These are phyloP conservation scores for Arabis hirsuta DNA, from an alignment of 345 rosid genomes.

Conservation along the genomic window DNA sequence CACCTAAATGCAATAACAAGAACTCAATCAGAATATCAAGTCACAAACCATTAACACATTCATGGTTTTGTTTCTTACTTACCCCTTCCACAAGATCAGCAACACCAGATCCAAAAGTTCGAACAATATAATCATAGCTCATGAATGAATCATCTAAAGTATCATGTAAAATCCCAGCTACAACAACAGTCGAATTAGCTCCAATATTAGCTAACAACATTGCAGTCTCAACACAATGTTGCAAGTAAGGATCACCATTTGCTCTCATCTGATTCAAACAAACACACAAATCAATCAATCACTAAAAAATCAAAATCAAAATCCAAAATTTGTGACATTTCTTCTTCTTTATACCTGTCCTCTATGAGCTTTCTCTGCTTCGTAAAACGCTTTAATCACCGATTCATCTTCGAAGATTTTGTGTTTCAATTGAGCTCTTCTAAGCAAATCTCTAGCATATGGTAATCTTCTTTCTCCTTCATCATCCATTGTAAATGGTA, in stretches of 20 bases:
- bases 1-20: conserved; percentile 53
- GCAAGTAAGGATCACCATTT: conserved; percentile 91
- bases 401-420: conserved; percentile 67
- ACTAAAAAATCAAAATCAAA: background rate
- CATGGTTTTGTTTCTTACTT: conserved; percentile 36
- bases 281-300: conserved; percentile 32
- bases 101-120: conserved; percentile 82
- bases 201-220: conserved; percentile 84
- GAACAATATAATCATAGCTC: conserved; percentile 66
- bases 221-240: conserved; percentile 98
- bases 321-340: background rate
- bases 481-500: conserved; percentile 85
- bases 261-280: conserved; percentile 71
- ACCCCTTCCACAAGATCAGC: conserved; percentile 98
- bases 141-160: conserved; percentile 84
- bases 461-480: conserved; percentile 52
- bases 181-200: conserved; percentile 79
- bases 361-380: conserved; percentile 93
- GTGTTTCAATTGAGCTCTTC: conserved; percentile 71
- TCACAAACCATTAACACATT: conserved; percentile 14
- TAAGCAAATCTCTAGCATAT: conserved; percentile 67
- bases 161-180: conserved; percentile 95
- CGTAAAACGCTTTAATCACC: conserved; percentile 79
- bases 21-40: conserved; percentile 9
- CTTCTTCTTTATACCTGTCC: conserved; percentile 71